Conservation (phyloP, 2,329 filamentous ascomycete genomes). For the Ascocoryne sarcoides region DNA sequence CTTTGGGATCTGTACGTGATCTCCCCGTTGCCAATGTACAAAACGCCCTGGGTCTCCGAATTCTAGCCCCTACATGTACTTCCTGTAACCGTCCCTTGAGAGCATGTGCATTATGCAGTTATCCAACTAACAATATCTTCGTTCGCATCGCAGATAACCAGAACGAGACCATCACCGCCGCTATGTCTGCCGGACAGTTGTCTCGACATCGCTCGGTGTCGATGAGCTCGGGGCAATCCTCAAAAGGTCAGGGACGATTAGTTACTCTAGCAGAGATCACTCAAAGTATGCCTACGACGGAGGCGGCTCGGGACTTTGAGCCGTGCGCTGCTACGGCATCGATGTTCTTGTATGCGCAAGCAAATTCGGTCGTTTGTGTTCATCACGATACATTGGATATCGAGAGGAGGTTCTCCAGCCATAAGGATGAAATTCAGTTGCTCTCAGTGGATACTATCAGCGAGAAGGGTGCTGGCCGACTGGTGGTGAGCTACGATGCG, state of each 20-base stretch:
- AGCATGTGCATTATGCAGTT: slow-evolving; percentile 18
- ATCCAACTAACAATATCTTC: slow-evolving; percentile 24
- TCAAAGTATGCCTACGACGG: slow-evolving; percentile 36
- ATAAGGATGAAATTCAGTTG: slow-evolving; percentile 74
- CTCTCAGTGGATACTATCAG: slow-evolving; percentile 88
- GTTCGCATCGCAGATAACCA: slow-evolving; percentile 21
- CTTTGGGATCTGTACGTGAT: slow-evolving; percentile 24
- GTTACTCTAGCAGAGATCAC: slow-evolving; percentile 43
- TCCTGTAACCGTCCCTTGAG: slow-evolving; percentile 19
- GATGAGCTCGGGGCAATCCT: slow-evolving; percentile 47
- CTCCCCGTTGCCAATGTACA: slow-evolving; percentile 12
- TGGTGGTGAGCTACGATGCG: slow-evolving; percentile 88
- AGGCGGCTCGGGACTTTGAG: slow-evolving; percentile 56
- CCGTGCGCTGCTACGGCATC: slow-evolving; percentile 86
- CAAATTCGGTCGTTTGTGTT: slow-evolving; percentile 72
- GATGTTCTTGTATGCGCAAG: slow-evolving; percentile 82
- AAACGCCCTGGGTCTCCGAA: slow-evolving; percentile 14
- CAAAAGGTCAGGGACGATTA: slow-evolving; percentile 36
- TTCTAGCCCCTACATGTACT: slow-evolving; percentile 10
- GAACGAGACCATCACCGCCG: slow-evolving; percentile 28
- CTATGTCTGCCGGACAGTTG: slow-evolving; percentile 49
- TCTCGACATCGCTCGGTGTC: slow-evolving; percentile 52
- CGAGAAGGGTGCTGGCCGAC: slow-evolving; percentile 71
- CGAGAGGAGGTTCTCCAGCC: slow-evolving; percentile 75
- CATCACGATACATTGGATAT: slow-evolving; percentile 90